phyloP scores from a whole-genome alignment of 257 asterid genomes.

The Ophiorrhiza pumila region DNA sequence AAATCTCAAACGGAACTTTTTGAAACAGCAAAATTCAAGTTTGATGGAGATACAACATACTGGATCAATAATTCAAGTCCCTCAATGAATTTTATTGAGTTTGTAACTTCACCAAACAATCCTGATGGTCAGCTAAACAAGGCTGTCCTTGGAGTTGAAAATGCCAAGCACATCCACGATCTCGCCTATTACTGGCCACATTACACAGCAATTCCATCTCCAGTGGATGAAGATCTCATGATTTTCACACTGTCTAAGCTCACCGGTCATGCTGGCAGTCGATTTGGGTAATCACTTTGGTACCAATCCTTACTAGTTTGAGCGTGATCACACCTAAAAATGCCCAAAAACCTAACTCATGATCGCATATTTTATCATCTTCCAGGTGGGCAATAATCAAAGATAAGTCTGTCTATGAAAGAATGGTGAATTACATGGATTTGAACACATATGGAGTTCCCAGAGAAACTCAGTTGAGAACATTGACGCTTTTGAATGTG shows the following conservation, averaged over 20 bases:
- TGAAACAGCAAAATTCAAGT: constrained; percentile 34
- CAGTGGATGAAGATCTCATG: constrained; percentile 69
- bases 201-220: constrained; percentile 59
- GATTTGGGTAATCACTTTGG: constrained; percentile 79
- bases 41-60: constrained; percentile 39
- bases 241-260: constrained; percentile 65
- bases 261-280: constrained; percentile 80
- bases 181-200: constrained; percentile 84
- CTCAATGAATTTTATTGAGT: constrained; percentile 41
- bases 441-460: constrained; percentile 46
- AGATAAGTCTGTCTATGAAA: constrained; percentile 41
- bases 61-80: constrained; percentile 32
- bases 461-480: constrained; percentile 58
- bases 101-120: constrained; percentile 72
- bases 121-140: constrained; percentile 55
- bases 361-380: too few relatives aligned
- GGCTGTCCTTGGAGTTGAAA: constrained; percentile 36
- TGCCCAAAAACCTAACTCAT: not conserved
- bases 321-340: too few relatives aligned
- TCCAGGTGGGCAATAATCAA: constrained; percentile 72
- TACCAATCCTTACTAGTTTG: too few relatives aligned
- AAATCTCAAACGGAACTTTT: constrained; percentile 47
- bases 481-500: constrained; percentile 48
- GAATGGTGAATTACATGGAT: constrained; percentile 33
- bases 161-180: constrained; percentile 41